A percentile compares a stretch with the other conserved stretches of the same genome.
These are phyloP conservation scores for Coemansia sp. DNA, from an alignment of 192 early-diverging fungal genomes.

Conservation along the genomic window DNA sequence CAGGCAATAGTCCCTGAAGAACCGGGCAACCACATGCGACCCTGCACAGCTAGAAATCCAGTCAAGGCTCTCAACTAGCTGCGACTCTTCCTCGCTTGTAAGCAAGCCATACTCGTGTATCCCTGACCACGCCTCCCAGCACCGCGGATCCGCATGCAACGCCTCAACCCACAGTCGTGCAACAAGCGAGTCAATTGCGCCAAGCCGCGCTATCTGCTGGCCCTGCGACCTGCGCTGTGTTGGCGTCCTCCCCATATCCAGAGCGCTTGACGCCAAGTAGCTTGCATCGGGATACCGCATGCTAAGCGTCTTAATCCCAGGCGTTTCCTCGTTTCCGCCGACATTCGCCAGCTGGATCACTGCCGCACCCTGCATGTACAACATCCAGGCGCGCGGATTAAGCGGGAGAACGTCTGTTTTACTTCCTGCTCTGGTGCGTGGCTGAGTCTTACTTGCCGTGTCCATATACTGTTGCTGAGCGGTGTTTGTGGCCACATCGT, in stretches of 20 bases:
- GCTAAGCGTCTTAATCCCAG: conserved; percentile 37
- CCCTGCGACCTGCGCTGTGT: conserved; percentile 1
- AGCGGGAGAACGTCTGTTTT: conserved; percentile 17
- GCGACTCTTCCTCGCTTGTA: conserved; percentile 29
- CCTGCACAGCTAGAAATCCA: conserved; percentile 37
- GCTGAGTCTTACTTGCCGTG: neutral
- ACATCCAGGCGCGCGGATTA: conserved; percentile 34
- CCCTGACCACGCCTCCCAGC: conserved; percentile 56
- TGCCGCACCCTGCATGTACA: conserved; percentile 56
- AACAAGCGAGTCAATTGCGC: conserved; percentile 33
- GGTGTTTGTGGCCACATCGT: neutral
- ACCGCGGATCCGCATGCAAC: conserved; percentile 35
- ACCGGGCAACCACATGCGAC: conserved; percentile 23
- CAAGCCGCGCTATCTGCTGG: conserved; percentile 15
- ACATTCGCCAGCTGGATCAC: conserved; percentile 48
- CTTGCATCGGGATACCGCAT: conserved; percentile 12
- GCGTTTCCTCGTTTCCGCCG: conserved; percentile 36
- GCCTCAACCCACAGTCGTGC: conserved; percentile 36
- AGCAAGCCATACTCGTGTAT: conserved; percentile 50
- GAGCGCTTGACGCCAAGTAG: neutral
- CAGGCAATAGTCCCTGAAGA: conserved; percentile 45
- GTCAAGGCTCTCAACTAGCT: conserved; percentile 27
- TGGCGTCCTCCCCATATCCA: neutral
- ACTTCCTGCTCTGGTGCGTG: neutral
- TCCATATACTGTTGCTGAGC: neutral